Percentiles rank a stretch among this genome's conserved stretches.
These are phyloP conservation scores for Trichoderma sp. DNA, from an alignment of 2,329 filamentous ascomycete species.

Conservation along the genomic window DNA sequence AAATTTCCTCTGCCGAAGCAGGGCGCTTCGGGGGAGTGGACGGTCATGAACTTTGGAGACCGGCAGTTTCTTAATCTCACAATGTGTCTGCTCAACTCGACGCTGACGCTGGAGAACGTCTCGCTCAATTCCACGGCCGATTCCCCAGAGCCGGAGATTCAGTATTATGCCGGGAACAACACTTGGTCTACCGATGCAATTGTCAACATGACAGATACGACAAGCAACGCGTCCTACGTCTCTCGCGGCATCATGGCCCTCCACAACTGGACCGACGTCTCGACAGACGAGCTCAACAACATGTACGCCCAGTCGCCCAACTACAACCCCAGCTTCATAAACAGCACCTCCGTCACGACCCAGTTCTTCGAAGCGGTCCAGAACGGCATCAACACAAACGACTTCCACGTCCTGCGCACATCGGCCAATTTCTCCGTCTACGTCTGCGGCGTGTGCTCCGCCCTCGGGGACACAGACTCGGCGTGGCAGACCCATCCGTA, in stretches of 20 bases:
- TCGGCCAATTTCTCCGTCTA: not conserved
- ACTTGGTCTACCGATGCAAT: not conserved
- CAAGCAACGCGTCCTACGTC: not conserved
- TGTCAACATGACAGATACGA: not conserved
- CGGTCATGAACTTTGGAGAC: not conserved
- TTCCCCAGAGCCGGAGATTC: not conserved
- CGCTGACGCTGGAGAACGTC: not conserved
- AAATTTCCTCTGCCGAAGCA: not conserved
- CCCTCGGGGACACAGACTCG: not conserved
- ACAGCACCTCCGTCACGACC: not conserved
- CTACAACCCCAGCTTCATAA: not conserved
- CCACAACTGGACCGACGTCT: not conserved
- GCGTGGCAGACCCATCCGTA: not conserved
- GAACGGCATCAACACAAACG: not conserved
- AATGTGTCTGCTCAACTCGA: not conserved
- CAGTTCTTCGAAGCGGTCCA: not conserved
- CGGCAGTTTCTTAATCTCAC: not conserved
- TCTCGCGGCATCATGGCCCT: not conserved
- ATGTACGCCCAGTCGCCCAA: not conserved
- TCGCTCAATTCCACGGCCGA: not conserved
- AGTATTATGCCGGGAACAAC: not conserved
- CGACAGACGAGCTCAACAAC: not conserved
- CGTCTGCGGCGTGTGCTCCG: not conserved
- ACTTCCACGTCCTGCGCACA: not conserved
- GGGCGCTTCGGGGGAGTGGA: not conserved